A percentile compares a stretch with the other conserved stretches of the same genome.
Conservation (phyloP, 2,329 filamentous ascomycete genomes). For the Zymoseptoria tritici region DNA sequence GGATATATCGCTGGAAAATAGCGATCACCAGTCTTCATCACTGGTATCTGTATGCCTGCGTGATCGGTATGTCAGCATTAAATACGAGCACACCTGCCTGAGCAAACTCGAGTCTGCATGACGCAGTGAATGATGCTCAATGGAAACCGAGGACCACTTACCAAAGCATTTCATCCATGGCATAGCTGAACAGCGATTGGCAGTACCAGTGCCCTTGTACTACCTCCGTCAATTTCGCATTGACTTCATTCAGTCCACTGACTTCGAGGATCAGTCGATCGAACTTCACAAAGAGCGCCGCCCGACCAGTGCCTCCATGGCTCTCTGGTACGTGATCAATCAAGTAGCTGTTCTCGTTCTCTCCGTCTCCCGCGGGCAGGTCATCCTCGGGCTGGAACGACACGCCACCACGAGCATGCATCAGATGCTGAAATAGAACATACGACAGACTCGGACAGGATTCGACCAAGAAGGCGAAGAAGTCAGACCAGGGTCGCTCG, state of each 20-base stretch:
- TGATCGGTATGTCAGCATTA: not conserved
- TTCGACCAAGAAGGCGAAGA: constrained; percentile 21
- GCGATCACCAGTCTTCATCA: constrained; percentile 28
- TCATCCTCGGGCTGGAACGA: constrained; percentile 17
- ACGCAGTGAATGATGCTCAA: not conserved
- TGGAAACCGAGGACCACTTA: not conserved
- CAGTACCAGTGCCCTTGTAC: constrained; percentile 25
- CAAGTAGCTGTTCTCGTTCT: constrained; percentile 6
- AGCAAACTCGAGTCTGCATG: not conserved
- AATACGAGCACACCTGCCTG: not conserved
- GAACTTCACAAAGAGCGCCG: constrained; percentile 16
- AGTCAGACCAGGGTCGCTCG: constrained; percentile 17
- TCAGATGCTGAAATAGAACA: constrained; percentile 24
- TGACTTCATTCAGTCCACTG: constrained; percentile 12
- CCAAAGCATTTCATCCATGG: constrained; percentile 27
- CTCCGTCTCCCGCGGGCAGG: constrained; percentile 5
- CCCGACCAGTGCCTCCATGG: constrained; percentile 3
- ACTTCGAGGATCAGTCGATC: constrained; percentile 21
- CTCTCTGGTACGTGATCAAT: constrained; percentile 11
- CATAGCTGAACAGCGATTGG: constrained; percentile 19
- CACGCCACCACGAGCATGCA: constrained; percentile 20
- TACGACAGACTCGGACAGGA: constrained; percentile 17
- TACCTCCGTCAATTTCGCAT: constrained; percentile 11
- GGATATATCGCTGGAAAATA: not conserved
- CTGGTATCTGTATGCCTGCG: constrained; percentile 25